phyloP scores from a whole-genome alignment of 1,284 basidiomycete species.

The Malassezia furfur region DNA sequence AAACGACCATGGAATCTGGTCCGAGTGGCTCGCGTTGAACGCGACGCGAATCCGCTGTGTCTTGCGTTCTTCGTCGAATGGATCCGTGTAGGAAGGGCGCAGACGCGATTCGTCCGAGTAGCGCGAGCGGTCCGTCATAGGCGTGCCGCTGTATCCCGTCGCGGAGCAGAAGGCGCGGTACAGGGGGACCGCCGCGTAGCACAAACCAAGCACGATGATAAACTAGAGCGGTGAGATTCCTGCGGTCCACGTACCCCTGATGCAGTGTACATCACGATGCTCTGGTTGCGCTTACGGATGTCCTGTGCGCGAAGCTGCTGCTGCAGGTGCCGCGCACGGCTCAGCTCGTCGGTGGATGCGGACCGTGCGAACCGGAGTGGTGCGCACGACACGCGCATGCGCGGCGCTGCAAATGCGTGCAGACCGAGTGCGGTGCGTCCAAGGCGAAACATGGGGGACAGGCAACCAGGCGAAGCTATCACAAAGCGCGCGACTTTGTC shows the following conservation, averaged over 20 bases:
- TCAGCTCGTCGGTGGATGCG: background rate
- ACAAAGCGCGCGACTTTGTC: too few relatives aligned
- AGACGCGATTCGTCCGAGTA: constrained; percentile 29
- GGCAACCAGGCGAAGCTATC: too few relatives aligned
- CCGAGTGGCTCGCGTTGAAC: constrained; percentile 85
- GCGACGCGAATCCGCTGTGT: constrained; percentile 66
- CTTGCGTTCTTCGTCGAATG: constrained; percentile 14
- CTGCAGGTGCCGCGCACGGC: background rate
- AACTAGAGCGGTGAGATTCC: constrained; percentile 46
- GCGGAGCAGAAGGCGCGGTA: constrained; percentile 97
- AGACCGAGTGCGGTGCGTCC: too few relatives aligned
- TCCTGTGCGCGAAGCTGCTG: background rate
- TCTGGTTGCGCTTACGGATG: constrained; percentile 7
- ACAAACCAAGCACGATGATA: constrained; percentile 67
- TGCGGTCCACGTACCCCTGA: constrained; percentile 4
- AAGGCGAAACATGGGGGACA: too few relatives aligned
- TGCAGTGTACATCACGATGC: constrained; percentile 11
- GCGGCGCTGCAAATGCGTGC: too few relatives aligned
- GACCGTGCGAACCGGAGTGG: background rate
- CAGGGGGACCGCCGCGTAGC: constrained; percentile 90
- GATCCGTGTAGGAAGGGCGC: constrained; percentile 32
- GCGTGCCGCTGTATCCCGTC: constrained; percentile 91
- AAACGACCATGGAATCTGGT: constrained; percentile 86
- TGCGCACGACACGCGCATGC: too few relatives aligned
- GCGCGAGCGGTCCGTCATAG: constrained; percentile 57